A percentile compares a stretch with the other conserved stretches of the same genome.
Evolutionary conservation across 2,329 filamentous ascomycete genomes (phyloP).

Genomic region (Penicillium paneum): DNA sequence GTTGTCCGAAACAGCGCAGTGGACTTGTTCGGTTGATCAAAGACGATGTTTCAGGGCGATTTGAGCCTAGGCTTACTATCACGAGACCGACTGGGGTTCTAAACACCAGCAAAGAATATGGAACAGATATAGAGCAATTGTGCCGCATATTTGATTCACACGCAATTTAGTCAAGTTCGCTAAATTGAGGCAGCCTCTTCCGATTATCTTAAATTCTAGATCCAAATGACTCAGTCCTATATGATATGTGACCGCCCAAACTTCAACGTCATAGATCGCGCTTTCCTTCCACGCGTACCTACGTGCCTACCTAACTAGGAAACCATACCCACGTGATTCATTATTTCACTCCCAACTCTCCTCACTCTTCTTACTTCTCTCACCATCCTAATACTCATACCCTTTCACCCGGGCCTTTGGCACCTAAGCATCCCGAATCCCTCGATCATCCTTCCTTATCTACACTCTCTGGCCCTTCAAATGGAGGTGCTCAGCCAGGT

Average conservation of each 20-base stretch:
- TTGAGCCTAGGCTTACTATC: not conserved
- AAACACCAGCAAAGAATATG: not conserved
- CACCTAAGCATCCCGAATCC: too few species aligned
- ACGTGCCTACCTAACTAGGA: not conserved
- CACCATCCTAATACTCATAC: not conserved
- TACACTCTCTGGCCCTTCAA: not conserved
- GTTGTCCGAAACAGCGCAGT: constrained; percentile 42
- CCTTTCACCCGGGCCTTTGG: not conserved
- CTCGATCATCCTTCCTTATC: not conserved
- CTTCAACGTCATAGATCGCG: not conserved
- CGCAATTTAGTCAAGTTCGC: not conserved
- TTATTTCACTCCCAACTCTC: not conserved
- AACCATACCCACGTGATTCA: not conserved
- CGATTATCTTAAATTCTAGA: not conserved
- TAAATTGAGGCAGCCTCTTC: not conserved
- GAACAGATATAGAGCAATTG: not conserved
- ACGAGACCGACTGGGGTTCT: not conserved
- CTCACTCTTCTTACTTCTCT: too few species aligned
- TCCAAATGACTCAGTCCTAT: not conserved
- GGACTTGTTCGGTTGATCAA: constrained; percentile 36
- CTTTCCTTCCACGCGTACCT: too few species aligned
- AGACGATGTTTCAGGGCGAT: not conserved
- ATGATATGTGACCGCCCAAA: not conserved
- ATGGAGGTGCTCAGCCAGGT: not conserved
- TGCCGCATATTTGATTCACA: not conserved